Evolutionary conservation across 495 filamentous ascomycete species (phyloP).

Genomic region (Hypoxylon subgilvum): DNA sequence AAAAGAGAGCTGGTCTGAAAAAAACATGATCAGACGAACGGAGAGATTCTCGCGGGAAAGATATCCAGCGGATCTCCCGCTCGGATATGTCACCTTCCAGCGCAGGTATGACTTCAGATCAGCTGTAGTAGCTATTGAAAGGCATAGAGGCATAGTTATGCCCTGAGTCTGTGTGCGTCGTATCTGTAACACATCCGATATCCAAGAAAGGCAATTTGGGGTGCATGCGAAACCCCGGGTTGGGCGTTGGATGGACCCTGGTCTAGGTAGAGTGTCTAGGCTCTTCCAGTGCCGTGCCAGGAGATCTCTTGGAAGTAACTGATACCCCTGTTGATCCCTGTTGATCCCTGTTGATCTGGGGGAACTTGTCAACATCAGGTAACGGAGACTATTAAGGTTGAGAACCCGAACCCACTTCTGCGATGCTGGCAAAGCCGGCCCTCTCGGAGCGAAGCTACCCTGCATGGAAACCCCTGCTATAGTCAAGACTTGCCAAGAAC

Average conservation of each 20-base stretch:
- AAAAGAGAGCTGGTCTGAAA: conserved; percentile 14
- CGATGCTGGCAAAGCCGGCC: conserved; percentile 18
- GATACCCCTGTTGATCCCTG: conserved; percentile 26
- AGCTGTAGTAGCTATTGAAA: conserved; percentile 4
- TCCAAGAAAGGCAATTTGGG: conserved; percentile 25
- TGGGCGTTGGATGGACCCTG: conserved; percentile 1
- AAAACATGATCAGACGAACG: conserved; percentile 24
- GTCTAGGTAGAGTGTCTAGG: conserved; percentile 9
- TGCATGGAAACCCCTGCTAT: conserved; percentile 25
- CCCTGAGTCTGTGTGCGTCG: conserved; percentile 27
- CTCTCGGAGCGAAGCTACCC: conserved; percentile 5
- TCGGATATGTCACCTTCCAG: conserved; percentile 29
- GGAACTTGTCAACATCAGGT: no score
- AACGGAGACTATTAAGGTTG: conserved; percentile 13
- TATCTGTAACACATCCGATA: conserved; percentile 39
- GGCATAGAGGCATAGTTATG: conserved; percentile 1
- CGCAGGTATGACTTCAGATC: conserved; percentile 2
- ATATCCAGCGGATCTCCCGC: neutral
- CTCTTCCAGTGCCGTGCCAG: conserved; percentile 13
- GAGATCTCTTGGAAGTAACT: conserved; percentile 24
- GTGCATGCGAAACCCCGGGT: conserved; percentile 18
- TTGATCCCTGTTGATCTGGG: no score
- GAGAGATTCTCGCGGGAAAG: neutral
- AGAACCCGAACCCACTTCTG: conserved; percentile 35
- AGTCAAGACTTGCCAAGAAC: conserved; percentile 36